phyloP scores from a whole-genome alignment of 2,329 filamentous ascomycete genomes.

The Fusarium sp. region DNA sequence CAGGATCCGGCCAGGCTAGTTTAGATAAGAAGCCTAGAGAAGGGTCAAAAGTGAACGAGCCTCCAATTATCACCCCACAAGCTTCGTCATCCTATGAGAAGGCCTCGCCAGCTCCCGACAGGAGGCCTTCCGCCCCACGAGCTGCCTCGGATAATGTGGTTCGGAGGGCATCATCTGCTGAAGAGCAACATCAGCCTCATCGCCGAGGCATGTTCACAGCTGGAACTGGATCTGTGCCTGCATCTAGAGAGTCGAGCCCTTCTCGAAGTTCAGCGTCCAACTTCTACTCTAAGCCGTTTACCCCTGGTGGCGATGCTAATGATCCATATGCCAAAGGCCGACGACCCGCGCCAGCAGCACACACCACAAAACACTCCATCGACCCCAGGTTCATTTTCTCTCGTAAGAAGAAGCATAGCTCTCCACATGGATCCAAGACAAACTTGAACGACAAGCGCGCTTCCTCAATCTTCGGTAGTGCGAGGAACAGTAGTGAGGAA shows the following conservation, averaged over 20 bases:
- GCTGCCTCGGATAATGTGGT: constrained; percentile 59
- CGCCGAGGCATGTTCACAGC: constrained; percentile 67
- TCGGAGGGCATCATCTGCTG: constrained; percentile 57
- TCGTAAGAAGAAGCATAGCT: constrained; percentile 75
- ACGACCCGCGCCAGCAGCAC: constrained; percentile 76
- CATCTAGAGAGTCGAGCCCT: constrained; percentile 73
- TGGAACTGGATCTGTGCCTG: constrained; percentile 66
- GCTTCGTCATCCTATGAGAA: constrained; percentile 70
- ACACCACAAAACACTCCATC: constrained; percentile 71
- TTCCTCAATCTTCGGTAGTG: constrained; percentile 55
- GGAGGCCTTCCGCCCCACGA: constrained; percentile 57
- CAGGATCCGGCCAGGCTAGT: constrained; percentile 70
- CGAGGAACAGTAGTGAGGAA: constrained; percentile 55
- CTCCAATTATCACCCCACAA: constrained; percentile 74
- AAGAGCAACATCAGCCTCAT: constrained; percentile 58
- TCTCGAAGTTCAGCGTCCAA: constrained; percentile 72
- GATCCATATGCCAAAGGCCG: constrained; percentile 90
- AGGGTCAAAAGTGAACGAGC: constrained; percentile 56
- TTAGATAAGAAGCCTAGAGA: constrained; percentile 51
- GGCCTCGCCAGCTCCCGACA: constrained; percentile 57
- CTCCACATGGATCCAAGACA: constrained; percentile 65
- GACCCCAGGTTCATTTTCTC: constrained; percentile 89
- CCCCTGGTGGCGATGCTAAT: constrained; percentile 81
- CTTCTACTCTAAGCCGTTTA: constrained; percentile 79
- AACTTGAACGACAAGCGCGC: constrained; percentile 68